Evolutionary conservation across 257 asterid species (phyloP), one percentile per base, ranked within the genome.

Genomic region (Penstemon eatonii): DNA sequence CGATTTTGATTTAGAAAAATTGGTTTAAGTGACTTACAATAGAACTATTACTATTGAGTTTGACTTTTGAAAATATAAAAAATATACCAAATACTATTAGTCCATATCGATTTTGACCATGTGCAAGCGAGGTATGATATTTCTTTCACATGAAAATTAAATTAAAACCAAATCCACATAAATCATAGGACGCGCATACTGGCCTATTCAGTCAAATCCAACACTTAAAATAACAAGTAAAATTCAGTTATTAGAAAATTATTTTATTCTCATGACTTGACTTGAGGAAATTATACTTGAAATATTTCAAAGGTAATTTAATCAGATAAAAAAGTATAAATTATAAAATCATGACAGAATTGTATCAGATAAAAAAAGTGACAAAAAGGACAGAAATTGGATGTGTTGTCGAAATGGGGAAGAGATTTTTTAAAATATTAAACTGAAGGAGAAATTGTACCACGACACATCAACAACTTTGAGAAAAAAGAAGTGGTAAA

Each of bases 371-470:
- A 72, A 68, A 56, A 67, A 63, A 51, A 15, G 73, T 58, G 18
- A 15, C 5, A 5, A 75, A 52, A 6, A 37, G 7, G 80, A 77
- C 76, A 65, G 39, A 57, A 65, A 75, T 71, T 58, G 65, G 78
- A 64, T 49, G 77, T 71, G 68, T 64, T 63, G 72, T 73, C 66
- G 11, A 65, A 1, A 38, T 9, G 13, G 42, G 56, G 50, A 15
- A 12, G 58, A 64, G 65, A 44, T n/a, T 50, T 44, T 70, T 66
- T 47, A 62, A 69, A 75, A 69, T 74, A 54, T 50, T 11, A 10
- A 56, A 59, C 12, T 39, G 50, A 43, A 12, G 39, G 75, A 43
- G 75, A 66, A 57, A 69, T 65, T 38, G 45, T 18, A 59, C 11
- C 25, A 65, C 12, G 74, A 78, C 71, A 65, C 63, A 57, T 73